These are phyloP conservation scores for Neophaeococcomyces aloes DNA, from an alignment of 2,329 filamentous ascomycete genomes.

Conservation along the genomic window DNA sequence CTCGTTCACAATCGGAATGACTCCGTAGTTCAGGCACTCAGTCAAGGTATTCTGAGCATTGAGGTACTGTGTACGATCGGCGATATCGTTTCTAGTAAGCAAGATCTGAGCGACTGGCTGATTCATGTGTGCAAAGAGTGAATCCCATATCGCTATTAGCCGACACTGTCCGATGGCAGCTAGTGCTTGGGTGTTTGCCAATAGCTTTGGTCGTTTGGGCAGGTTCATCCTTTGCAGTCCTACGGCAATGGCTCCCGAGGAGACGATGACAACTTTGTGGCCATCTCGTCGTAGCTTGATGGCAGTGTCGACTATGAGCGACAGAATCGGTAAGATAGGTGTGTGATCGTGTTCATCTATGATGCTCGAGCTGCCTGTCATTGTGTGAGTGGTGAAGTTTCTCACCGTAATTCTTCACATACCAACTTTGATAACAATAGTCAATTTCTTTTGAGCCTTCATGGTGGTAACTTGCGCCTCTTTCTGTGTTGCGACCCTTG, in stretches of 20 bases:
- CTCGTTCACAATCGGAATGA: constrained; percentile 97
- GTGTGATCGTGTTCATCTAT: constrained; percentile 94
- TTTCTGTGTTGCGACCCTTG: neutral
- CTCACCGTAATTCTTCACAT: constrained; percentile 19
- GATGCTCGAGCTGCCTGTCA: constrained; percentile 88
- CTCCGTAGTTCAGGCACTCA: constrained; percentile 83
- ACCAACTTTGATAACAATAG: constrained; percentile 83
- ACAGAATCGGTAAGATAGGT: constrained; percentile 80
- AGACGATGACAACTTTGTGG: constrained; percentile 89
- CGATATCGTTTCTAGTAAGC: constrained; percentile 89
- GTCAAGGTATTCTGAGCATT: constrained; percentile 94
- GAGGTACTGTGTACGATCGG: constrained; percentile 84
- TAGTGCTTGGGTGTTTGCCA: constrained; percentile 79
- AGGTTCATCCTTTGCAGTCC: constrained; percentile 84
- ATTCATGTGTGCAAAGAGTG: constrained; percentile 72
- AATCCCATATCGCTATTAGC: constrained; percentile 91
- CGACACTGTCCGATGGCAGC: constrained; percentile 94
- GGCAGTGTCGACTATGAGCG: constrained; percentile 87
- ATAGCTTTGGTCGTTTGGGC: constrained; percentile 74
- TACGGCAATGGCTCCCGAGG: constrained; percentile 92
- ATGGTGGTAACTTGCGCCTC: constrained; percentile 30
- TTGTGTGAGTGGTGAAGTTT: neutral
- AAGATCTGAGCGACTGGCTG: constrained; percentile 93
- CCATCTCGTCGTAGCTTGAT: constrained; percentile 80
- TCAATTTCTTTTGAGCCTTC: constrained; percentile 57